Evolutionary conservation across 2,329 filamentous ascomycete species (phyloP).

Genomic region (Metarhizium rileyi): DNA sequence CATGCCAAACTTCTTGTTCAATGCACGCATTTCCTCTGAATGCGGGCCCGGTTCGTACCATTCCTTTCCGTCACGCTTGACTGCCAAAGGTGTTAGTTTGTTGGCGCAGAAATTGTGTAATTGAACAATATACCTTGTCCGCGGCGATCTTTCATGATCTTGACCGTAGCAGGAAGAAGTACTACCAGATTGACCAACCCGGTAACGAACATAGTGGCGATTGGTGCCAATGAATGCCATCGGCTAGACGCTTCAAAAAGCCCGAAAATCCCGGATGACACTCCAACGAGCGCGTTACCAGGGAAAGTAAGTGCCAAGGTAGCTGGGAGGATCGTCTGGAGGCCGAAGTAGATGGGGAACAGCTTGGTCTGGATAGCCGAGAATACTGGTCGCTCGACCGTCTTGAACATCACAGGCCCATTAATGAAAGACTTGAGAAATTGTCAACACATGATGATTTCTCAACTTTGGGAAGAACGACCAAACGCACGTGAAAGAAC

Average conservation of each 20-base stretch:
- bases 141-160: slow-evolving; percentile 65
- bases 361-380: slow-evolving; percentile 67
- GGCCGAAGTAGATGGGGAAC: slow-evolving; percentile 80
- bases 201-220: slow-evolving; percentile 60
- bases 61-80: slow-evolving; percentile 82
- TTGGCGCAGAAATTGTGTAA: neutral
- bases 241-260: slow-evolving; percentile 51
- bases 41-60: slow-evolving; percentile 71
- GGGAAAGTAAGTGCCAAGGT: slow-evolving; percentile 74
- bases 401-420: slow-evolving; percentile 65
- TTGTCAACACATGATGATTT: neutral
- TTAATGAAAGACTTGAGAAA: slow-evolving; percentile 57
- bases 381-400: slow-evolving; percentile 72
- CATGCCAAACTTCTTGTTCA: slow-evolving; percentile 71
- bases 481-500: slow-evolving; percentile 61
- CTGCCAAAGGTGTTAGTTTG: slow-evolving; percentile 29
- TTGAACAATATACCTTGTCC: slow-evolving; percentile 55
- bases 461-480: neutral
- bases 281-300: slow-evolving; percentile 40
- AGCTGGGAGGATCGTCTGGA: slow-evolving; percentile 69
- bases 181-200: slow-evolving; percentile 61
- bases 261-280: slow-evolving; percentile 40
- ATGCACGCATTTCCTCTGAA: slow-evolving; percentile 68
- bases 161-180: slow-evolving; percentile 65
- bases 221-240: slow-evolving; percentile 55